A percentile compares a stretch with the other conserved stretches of the same genome.
phyloP scores from a whole-genome alignment of 1,139 yeast species.

The Pichia sp. region DNA sequence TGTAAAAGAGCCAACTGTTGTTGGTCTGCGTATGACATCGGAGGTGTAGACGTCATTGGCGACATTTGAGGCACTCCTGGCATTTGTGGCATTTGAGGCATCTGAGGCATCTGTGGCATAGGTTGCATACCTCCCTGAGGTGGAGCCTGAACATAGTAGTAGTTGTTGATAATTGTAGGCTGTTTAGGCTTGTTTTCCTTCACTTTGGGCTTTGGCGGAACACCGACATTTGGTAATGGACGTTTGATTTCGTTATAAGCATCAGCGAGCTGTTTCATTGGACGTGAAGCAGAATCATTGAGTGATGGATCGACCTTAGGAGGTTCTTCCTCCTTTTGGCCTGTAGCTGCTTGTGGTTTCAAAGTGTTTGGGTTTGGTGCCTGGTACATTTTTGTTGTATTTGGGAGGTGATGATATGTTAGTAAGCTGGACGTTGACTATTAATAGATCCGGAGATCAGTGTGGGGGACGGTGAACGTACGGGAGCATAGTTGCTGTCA shows the following conservation, averaged over 20 bases:
- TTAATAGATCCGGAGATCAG: neutral
- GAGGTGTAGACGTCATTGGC: neutral
- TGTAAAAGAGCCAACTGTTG: neutral
- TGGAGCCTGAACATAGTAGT: conserved; percentile 25
- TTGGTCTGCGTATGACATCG: neutral
- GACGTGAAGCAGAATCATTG: neutral
- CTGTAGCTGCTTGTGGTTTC: conserved; percentile 31
- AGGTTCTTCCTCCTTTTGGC: conserved; percentile 8
- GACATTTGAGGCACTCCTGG: neutral
- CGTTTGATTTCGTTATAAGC: conserved; percentile 1
- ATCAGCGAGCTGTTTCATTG: conserved; percentile 5
- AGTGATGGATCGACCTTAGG: neutral
- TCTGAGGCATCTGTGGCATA: neutral
- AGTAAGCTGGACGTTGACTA: neutral
- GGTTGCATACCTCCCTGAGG: neutral
- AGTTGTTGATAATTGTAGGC: conserved; percentile 31
- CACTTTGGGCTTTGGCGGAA: conserved; percentile 5
- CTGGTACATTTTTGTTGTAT: conserved; percentile 9
- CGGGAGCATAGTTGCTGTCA: conserved; percentile 31
- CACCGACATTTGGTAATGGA: conserved; percentile 6
- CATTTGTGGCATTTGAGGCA: neutral
- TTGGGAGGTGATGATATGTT: neutral
- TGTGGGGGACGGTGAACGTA: conserved; percentile 15
- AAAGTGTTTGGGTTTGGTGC: conserved; percentile 28
- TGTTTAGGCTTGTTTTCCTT: conserved; percentile 1